Base-by-base conservation (phyloP, 257 asterid genomes). In the Fraxinus excelsior region DNA sequence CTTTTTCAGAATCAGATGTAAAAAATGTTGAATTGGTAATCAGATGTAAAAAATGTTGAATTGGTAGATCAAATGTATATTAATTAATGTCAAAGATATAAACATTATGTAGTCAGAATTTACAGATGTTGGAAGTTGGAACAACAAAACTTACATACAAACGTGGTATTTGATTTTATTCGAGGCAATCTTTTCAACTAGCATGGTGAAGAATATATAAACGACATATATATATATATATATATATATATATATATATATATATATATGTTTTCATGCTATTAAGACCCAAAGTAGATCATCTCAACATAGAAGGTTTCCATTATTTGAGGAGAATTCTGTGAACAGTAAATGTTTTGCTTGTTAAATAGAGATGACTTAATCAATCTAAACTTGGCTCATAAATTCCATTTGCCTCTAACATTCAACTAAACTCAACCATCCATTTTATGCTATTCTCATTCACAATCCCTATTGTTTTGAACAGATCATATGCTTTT, bases 321-420 rank as follows among this genome's bases (percentile, higher is more conserved):
- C 88, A 75, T 67, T 19, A 64, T 70, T 77, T 71, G 4, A 76
- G 86, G 89, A 78, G 77, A 72, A 42, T 67, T 70, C 70, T 58
- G 77, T 81, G 86, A 87, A 58, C 70, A 80, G 71, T 66, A 56
- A 69, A 68, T 13, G 28, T 29, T 74, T 76, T 70, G 64, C 73
- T 34, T 64, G 53, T 34, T 14, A 67, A 53, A 16, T 7, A 53
- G n/a, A 32, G 69, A n/a, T 32, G 51, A 74, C 68, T 53, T n/a
- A 3, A 74, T 32, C 21, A 74, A 73, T 7, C 9, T 19, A 73
- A n/a, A 32, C 26, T 34, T 73, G 78, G 60, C 62, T 80, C 56
- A 58, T 75, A 64, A 69, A 71, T 71, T 26, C 68, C 31, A 12
- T 73, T 64, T 34, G 60, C 77, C 62, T 70, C 40, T 67, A 62